A percentile compares a stretch with the other conserved stretches of the same genome.
Conservation (phyloP, 441 rosid genomes). For the Eutrema salsugineum region DNA sequence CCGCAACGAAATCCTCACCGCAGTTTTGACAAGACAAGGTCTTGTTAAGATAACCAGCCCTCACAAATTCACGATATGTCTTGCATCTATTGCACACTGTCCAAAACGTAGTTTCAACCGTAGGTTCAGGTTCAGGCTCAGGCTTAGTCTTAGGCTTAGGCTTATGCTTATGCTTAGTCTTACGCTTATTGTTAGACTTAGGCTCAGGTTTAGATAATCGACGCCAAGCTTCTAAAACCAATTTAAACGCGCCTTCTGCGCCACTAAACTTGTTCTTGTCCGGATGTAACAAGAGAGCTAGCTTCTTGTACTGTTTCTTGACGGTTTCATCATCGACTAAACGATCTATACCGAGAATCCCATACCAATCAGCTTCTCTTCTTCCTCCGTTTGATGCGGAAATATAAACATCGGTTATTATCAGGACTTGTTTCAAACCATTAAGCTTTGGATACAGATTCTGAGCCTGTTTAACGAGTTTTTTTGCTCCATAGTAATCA, state of each 20-base stretch:
- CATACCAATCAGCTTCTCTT: constrained; percentile 64
- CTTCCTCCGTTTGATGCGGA: constrained; percentile 56
- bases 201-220: constrained; percentile 31
- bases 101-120: constrained; percentile 55
- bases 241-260: constrained; percentile 81
- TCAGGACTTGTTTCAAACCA: constrained; percentile 60
- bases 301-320: constrained; percentile 68
- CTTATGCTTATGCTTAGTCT: background rate
- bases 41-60: constrained; percentile 51
- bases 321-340: constrained; percentile 67
- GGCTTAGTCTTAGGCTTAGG: background rate
- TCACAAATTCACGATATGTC: constrained; percentile 66
- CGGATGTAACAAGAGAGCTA: constrained; percentile 83
- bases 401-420: constrained; percentile 55
- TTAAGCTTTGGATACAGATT: constrained; percentile 68
- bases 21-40: constrained; percentile 75
- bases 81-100: constrained; percentile 71
- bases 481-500: constrained; percentile 64
- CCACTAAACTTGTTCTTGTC: constrained; percentile 88
- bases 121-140: background rate
- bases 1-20: constrained; percentile 50
- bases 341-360: constrained; percentile 62
- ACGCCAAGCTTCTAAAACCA: constrained; percentile 78
- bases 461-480: constrained; percentile 67
- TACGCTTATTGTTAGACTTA: background rate